These are phyloP conservation scores for Balakata baccata DNA, from an alignment of 345 rosid genomes.

Conservation along the genomic window DNA sequence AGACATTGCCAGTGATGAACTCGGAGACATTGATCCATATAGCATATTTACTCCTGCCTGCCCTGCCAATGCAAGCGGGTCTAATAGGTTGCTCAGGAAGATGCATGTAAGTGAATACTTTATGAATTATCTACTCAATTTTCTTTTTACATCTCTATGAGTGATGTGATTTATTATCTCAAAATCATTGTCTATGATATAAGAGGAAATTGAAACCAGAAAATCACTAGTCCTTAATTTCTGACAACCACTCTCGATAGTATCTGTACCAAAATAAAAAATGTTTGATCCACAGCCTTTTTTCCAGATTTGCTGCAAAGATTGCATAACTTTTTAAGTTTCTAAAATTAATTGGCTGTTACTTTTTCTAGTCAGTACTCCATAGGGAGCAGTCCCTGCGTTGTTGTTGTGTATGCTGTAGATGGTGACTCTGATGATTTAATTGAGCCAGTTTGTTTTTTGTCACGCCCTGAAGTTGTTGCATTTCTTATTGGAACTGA, in stretches of 20 bases:
- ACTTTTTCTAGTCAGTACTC: too few species aligned
- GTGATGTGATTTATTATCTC: neutral
- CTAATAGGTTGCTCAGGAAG: slow-evolving; percentile 49
- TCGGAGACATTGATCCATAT: slow-evolving; percentile 81
- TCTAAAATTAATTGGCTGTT: neutral
- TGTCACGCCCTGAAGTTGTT: neutral
- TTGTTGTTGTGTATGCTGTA: neutral
- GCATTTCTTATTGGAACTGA: neutral
- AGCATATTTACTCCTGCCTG: slow-evolving; percentile 84
- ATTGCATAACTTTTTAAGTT: neutral
- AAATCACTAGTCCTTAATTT: neutral
- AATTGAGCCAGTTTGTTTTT: neutral
- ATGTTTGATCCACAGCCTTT: neutral
- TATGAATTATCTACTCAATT: neutral
- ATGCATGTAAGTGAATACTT: slow-evolving; percentile 50
- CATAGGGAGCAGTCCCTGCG: too few species aligned
- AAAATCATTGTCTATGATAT: neutral
- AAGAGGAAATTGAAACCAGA: neutral
- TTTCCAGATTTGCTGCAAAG: neutral
- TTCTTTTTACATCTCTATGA: neutral
- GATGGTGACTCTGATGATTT: neutral
- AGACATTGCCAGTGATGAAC: slow-evolving; percentile 58
- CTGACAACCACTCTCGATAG: neutral
- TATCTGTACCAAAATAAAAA: too few species aligned
- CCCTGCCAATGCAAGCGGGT: slow-evolving; percentile 48